Evolutionary conservation across 192 early-diverging fungal species (phyloP).

Genomic region (Mortierella claussenii): DNA sequence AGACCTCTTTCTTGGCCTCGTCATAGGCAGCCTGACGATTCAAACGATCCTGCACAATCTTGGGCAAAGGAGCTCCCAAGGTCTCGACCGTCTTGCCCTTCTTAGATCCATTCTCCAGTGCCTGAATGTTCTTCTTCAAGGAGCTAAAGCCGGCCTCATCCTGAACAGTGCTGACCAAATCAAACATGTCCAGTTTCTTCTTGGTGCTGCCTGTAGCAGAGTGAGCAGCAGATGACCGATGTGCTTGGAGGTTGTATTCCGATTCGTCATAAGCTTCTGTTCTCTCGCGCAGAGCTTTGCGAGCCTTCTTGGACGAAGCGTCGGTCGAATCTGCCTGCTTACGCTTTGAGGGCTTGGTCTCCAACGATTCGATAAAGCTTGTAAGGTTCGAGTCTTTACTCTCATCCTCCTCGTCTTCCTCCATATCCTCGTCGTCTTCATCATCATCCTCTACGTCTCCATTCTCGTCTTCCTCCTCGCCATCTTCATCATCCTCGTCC

Average conservation of each 20-base stretch:
- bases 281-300: constrained; percentile 64
- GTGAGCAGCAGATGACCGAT: constrained; percentile 50
- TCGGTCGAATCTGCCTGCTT: constrained; percentile 39
- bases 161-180: constrained; percentile 77
- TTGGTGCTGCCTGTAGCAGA: constrained; percentile 51
- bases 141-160: constrained; percentile 70
- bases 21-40: constrained; percentile 88
- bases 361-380: constrained; percentile 74
- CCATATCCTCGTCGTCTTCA: constrained; percentile 51
- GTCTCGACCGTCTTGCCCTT: constrained; percentile 59
- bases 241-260: constrained; percentile 72
- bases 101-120: constrained; percentile 58
- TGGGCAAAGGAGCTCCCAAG: constrained; percentile 81
- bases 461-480: constrained; percentile 34
- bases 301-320: constrained; percentile 53
- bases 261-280: constrained; percentile 80
- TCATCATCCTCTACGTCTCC: constrained; percentile 53
- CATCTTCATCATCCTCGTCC: constrained; percentile 23
- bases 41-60: constrained; percentile 84
- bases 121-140: constrained; percentile 72
- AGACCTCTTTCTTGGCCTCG: constrained; percentile 82
- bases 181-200: constrained; percentile 78
- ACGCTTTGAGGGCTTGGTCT: constrained; percentile 63
- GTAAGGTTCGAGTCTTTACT: constrained; percentile 65
- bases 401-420: constrained; percentile 54